phyloP scores from a whole-genome alignment of 2,329 filamentous ascomycete species.

The Herpotrichia juniperi region DNA sequence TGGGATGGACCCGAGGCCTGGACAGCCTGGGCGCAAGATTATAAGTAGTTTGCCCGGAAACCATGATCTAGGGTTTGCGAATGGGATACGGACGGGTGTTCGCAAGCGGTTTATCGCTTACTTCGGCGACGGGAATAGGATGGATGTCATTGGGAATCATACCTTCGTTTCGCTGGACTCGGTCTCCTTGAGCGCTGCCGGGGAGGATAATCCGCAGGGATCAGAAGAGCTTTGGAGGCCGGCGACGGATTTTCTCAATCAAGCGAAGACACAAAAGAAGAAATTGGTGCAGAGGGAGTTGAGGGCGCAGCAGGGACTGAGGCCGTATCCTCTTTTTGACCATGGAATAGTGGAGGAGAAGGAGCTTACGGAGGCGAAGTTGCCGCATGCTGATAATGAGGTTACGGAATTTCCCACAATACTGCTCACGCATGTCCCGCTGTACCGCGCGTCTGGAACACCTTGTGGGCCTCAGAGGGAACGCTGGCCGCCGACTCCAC shows the following conservation, averaged over 20 bases:
- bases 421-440: conserved; percentile 86
- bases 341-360: conserved; percentile 66
- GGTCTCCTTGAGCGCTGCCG: conserved; percentile 81
- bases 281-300: conserved; percentile 74
- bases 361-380: conserved; percentile 40
- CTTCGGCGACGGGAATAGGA: conserved; percentile 89
- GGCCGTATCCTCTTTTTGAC: conserved; percentile 60
- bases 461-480: conserved; percentile 89
- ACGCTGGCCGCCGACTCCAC: conserved; percentile 74
- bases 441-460: conserved; percentile 81
- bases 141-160: conserved; percentile 93
- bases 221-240: conserved; percentile 73
- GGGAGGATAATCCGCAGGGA: conserved; percentile 57
- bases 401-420: conserved; percentile 80
- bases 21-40: conserved; percentile 74
- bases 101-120: conserved; percentile 83
- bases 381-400: conserved; percentile 46
- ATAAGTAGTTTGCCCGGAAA: conserved; percentile 90
- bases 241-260: conserved; percentile 75
- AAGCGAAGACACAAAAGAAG: conserved; percentile 68
- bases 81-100: conserved; percentile 79
- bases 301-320: conserved; percentile 66
- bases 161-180: conserved; percentile 92
- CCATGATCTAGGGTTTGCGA: conserved; percentile 91
- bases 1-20: conserved; percentile 60